A percentile compares a stretch with the other conserved stretches of the same genome.
Conservation (phyloP, 768 basidiomycete genomes). For the Russula virescens region DNA sequence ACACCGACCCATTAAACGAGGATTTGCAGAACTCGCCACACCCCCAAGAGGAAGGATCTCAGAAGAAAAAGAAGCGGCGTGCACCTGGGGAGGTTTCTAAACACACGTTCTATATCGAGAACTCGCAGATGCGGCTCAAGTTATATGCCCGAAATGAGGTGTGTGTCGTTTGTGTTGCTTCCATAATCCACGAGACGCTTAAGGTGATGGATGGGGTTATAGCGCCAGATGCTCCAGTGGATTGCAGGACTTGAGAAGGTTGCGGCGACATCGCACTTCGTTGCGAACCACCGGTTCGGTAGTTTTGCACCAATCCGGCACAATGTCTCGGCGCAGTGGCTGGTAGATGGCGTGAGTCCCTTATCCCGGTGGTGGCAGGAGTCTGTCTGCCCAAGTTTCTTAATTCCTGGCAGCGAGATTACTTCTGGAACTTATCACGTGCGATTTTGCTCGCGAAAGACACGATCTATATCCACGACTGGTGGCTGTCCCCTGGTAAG, state of each 20-base stretch:
- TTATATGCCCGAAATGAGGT: slow-evolving; percentile 85
- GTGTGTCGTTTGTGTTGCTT: slow-evolving; percentile 15
- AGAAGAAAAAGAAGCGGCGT: slow-evolving; percentile 45
- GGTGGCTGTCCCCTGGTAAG: slow-evolving; percentile 91
- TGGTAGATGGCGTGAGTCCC: slow-evolving; percentile 84
- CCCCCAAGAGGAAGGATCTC: slow-evolving; percentile 29
- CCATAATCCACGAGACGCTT: not conserved
- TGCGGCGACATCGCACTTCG: slow-evolving; percentile 70
- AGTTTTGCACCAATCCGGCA: slow-evolving; percentile 90
- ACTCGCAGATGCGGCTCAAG: slow-evolving; percentile 86
- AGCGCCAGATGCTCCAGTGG: slow-evolving; percentile 97
- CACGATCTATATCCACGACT: slow-evolving; percentile 92
- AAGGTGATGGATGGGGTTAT: not conserved
- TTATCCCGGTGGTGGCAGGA: not conserved
- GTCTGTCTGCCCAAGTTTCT: slow-evolving; percentile 5
- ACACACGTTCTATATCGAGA: slow-evolving; percentile 91
- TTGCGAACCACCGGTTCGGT: slow-evolving; percentile 78
- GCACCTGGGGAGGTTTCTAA: slow-evolving; percentile 64
- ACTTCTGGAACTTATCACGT: slow-evolving; percentile 94
- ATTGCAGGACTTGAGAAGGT: slow-evolving; percentile 85
- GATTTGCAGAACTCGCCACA: slow-evolving; percentile 28
- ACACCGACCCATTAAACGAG: slow-evolving; percentile 48
- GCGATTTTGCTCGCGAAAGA: slow-evolving; percentile 87
- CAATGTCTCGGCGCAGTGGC: slow-evolving; percentile 95
- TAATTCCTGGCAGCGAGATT: slow-evolving; percentile 63